A percentile compares a stretch with the other conserved stretches of the same genome.
Conservation (phyloP, 352 stramenopile genomes). For the Phytophthora melonis region DNA sequence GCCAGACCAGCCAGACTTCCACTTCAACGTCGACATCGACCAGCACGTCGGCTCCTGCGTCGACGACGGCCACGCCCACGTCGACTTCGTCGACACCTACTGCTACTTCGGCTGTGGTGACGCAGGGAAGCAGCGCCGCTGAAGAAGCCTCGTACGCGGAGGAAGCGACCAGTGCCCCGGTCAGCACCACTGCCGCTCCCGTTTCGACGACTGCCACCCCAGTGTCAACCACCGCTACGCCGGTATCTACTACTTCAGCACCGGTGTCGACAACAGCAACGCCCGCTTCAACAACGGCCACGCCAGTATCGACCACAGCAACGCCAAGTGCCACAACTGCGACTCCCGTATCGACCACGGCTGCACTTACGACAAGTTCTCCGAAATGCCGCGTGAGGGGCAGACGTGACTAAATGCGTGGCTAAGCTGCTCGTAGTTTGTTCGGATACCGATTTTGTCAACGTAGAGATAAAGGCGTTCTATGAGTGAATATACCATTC, state of each 20-base stretch:
- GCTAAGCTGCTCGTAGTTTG: constrained; percentile 11
- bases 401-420: constrained; percentile 21
- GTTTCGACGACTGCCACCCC: constrained; percentile 11
- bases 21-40: constrained; percentile 19
- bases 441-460: constrained; percentile 14
- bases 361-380: constrained; percentile 13
- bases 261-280: constrained; percentile 9
- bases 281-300: background rate
- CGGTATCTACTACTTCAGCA: constrained; percentile 10
- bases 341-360: background rate
- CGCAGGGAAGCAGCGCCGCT: constrained; percentile 12
- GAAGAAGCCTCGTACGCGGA: constrained; percentile 18
- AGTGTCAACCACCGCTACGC: constrained; percentile 9
- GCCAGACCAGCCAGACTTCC: constrained; percentile 17
- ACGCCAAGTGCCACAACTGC: background rate
- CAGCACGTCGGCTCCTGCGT: constrained; percentile 14
- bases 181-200: constrained; percentile 6
- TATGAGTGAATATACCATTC: constrained; percentile 12
- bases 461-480: background rate
- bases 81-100: constrained; percentile 9
- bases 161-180: background rate
- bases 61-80: constrained; percentile 20
- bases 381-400: constrained; percentile 34
- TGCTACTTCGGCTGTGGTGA: constrained; percentile 20
- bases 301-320: constrained; percentile 2